Conservation (phyloP, 768 basidiomycete species). For the Lentinus brumalis region DNA sequence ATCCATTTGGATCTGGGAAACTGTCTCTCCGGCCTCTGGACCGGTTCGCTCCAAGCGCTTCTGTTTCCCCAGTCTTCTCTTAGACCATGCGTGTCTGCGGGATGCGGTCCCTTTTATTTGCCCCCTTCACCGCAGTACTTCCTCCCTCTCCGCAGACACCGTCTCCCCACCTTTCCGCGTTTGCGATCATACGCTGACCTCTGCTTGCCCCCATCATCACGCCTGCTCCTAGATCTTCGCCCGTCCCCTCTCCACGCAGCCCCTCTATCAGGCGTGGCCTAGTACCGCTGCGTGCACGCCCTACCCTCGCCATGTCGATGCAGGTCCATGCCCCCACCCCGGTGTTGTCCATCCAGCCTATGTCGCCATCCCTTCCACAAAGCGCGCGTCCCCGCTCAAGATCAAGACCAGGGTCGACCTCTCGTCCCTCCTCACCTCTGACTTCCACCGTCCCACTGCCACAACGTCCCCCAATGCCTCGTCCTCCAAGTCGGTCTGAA, state of each 20-base stretch:
- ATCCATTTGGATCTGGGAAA: constrained; percentile 14
- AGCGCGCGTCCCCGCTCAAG: constrained; percentile 22
- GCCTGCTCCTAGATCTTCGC: constrained; percentile 18
- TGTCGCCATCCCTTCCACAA: constrained; percentile 19
- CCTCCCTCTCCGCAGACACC: constrained; percentile 19
- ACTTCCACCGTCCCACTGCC: constrained; percentile 26
- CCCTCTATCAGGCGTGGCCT: constrained; percentile 25
- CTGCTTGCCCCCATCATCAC: constrained; percentile 8
- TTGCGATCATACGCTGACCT: constrained; percentile 18
- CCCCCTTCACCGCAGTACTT: constrained; percentile 19
- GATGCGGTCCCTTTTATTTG: constrained; percentile 13
- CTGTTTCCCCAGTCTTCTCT: constrained; percentile 7
- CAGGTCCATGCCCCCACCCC: constrained; percentile 35
- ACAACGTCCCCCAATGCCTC: constrained; percentile 31
- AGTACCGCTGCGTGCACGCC: constrained; percentile 28
- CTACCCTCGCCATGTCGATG: constrained; percentile 42
- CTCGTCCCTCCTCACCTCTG: constrained; percentile 28
- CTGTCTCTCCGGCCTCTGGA: constrained; percentile 16
- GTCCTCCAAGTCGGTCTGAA: constrained; percentile 55
- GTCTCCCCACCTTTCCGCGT: constrained; percentile 10
- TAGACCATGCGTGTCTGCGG: constrained; percentile 16
- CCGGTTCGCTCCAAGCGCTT: constrained; percentile 15
- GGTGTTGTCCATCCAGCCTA: constrained; percentile 25
- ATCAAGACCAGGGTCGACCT: constrained; percentile 24
- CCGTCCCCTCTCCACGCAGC: constrained; percentile 17